Percentiles rank a stretch among this genome's conserved stretches.
Evolutionary conservation across 805 yeast genomes (phyloP).

Genomic region (Kuraishia hungarica): DNA sequence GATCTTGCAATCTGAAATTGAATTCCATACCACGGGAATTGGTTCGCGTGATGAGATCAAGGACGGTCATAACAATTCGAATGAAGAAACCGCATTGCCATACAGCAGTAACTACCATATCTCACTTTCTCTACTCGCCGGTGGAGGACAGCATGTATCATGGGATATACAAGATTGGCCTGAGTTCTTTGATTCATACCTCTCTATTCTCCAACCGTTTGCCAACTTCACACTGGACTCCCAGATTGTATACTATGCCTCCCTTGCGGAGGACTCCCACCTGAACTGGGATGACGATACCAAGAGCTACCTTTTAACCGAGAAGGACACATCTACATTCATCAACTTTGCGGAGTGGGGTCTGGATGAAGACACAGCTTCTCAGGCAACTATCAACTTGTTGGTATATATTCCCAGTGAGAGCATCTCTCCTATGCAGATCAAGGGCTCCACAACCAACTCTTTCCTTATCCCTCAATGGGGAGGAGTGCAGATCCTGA

Average conservation of each 20-base stretch:
- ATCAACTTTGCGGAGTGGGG: slow-evolving; percentile 86
- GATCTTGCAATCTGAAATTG: slow-evolving; percentile 31
- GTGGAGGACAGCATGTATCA: slow-evolving; percentile 52
- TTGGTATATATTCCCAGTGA: slow-evolving; percentile 55
- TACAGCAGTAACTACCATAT: slow-evolving; percentile 64
- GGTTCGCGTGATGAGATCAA: background rate
- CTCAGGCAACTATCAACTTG: slow-evolving; percentile 64
- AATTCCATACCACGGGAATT: slow-evolving; percentile 12
- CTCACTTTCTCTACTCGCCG: slow-evolving; percentile 67
- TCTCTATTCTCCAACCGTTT: slow-evolving; percentile 40
- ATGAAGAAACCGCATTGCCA: slow-evolving; percentile 33
- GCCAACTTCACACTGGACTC: slow-evolving; percentile 73
- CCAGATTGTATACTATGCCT: slow-evolving; percentile 66
- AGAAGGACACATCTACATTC: slow-evolving; percentile 59
- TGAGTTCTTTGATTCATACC: slow-evolving; percentile 44
- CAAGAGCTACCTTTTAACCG: slow-evolving; percentile 26
- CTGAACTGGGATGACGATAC: slow-evolving; percentile 16
- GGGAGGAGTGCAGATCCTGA: slow-evolving; percentile 65
- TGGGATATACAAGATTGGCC: slow-evolving; percentile 68
- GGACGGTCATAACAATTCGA: slow-evolving; percentile 4
- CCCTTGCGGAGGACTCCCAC: slow-evolving; percentile 19
- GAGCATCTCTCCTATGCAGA: slow-evolving; percentile 36
- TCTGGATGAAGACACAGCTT: slow-evolving; percentile 34
- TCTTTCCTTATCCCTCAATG: slow-evolving; percentile 81
- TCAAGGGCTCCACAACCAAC: slow-evolving; percentile 38